Conservation (phyloP, 2,329 filamentous ascomycete species). For the Chrysoporthe cubensis region DNA sequence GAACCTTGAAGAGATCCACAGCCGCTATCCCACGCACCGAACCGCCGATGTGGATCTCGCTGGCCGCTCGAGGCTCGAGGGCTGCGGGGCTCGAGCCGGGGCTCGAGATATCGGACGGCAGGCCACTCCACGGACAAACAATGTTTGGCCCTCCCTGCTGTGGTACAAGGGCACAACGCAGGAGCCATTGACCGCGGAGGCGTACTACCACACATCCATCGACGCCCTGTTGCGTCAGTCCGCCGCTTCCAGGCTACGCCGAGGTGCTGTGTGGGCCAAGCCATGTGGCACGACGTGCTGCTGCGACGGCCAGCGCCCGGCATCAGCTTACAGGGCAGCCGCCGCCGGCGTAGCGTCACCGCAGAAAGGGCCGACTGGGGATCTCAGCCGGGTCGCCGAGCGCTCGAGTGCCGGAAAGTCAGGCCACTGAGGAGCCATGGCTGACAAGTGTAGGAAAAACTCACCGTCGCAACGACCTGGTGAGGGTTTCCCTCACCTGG, state of each 20-base stretch:
- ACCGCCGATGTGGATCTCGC: constrained; percentile 17
- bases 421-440: not conserved
- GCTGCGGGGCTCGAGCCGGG: constrained; percentile 5
- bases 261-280: not conserved
- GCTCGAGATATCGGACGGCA: constrained; percentile 5
- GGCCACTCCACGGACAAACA: constrained; percentile 1
- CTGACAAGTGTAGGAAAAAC: not conserved
- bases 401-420: not conserved
- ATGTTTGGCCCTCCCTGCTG: not conserved
- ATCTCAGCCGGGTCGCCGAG: constrained; percentile 5
- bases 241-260: not conserved
- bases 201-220: constrained; percentile 13
- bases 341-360: constrained; percentile 7
- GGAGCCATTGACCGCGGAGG: not conserved
- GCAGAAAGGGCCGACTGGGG: constrained; percentile 16
- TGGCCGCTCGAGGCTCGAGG: not conserved
- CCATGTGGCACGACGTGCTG: not conserved
- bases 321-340: constrained; percentile 21
- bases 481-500: too few species aligned
- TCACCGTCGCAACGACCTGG: too few species aligned
- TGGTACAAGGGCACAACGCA: not conserved
- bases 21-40: constrained; percentile 9
- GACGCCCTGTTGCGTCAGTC: too few species aligned
- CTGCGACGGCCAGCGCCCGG: constrained; percentile 6
- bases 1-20: constrained; percentile 4